phyloP scores from a whole-genome alignment of 2,329 filamentous ascomycete genomes.

The Blastomyces gilchristii region DNA sequence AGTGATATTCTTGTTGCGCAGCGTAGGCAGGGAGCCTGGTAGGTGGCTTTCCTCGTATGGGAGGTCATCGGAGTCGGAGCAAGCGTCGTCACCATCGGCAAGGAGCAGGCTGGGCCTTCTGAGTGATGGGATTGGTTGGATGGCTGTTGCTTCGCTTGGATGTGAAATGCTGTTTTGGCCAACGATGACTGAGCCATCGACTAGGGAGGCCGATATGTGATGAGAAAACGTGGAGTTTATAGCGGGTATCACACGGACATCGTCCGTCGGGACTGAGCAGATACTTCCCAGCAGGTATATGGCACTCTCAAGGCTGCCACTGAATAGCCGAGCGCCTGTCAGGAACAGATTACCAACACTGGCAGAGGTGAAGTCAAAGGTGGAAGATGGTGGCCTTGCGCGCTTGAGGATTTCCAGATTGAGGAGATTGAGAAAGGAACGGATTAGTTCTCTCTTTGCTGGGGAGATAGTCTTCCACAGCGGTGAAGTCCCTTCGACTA shows the following conservation, averaged over 20 bases:
- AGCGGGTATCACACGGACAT: slow-evolving; percentile 71
- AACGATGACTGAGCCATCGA: slow-evolving; percentile 66
- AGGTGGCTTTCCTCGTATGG: slow-evolving; percentile 36
- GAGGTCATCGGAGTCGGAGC: slow-evolving; percentile 26
- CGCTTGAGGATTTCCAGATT: slow-evolving; percentile 72
- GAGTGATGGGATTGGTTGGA: slow-evolving; percentile 23
- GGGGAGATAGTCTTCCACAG: slow-evolving; percentile 64
- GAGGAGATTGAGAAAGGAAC: slow-evolving; percentile 64
- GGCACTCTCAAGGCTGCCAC: slow-evolving; percentile 81
- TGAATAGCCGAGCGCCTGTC: slow-evolving; percentile 79
- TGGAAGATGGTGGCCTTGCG: slow-evolving; percentile 55
- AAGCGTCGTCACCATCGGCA: slow-evolving; percentile 22
- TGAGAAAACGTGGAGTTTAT: slow-evolving; percentile 94
- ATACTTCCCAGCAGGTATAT: slow-evolving; percentile 84
- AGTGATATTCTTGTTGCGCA: slow-evolving; percentile 69
- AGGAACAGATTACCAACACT: slow-evolving; percentile 72
- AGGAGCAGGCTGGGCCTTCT: slow-evolving; percentile 29
- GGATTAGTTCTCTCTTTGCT: slow-evolving; percentile 65
- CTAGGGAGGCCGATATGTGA: slow-evolving; percentile 77
- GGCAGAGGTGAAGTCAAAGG: slow-evolving; percentile 67
- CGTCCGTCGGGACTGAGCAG: slow-evolving; percentile 63
- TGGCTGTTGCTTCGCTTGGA: slow-evolving; percentile 56
- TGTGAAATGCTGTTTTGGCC: slow-evolving; percentile 92
- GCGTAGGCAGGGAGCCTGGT: slow-evolving; percentile 60
- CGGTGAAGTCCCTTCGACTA: slow-evolving; percentile 69